Evolutionary conservation across 352 stramenopile genomes (phyloP).

Genomic region (Globisporangium spiculum): DNA sequence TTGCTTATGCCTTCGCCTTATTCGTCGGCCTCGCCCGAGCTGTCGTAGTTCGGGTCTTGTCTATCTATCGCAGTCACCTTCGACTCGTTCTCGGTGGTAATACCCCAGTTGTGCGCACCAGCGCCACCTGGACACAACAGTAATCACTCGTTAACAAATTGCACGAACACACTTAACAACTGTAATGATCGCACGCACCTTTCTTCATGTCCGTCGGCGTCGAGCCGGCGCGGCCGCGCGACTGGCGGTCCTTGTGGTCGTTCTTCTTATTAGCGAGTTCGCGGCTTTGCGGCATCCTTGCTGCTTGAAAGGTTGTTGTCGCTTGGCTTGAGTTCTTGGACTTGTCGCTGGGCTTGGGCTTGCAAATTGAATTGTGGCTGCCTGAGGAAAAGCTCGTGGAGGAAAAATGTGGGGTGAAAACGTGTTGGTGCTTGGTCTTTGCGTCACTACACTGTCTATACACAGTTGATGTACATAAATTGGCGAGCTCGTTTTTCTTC

Average conservation of each 20-base stretch:
- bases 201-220: conserved; percentile 13
- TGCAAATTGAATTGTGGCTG: conserved; percentile 12
- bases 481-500: background rate
- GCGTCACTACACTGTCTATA: background rate
- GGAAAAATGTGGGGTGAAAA: background rate
- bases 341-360: conserved; percentile 1
- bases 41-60: conserved; percentile 81
- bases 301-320: conserved; percentile 16
- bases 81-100: conserved; percentile 36
- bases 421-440: background rate
- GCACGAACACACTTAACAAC: background rate
- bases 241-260: conserved; percentile 81
- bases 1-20: background rate
- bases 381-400: background rate
- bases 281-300: conserved; percentile 73
- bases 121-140: conserved; percentile 47
- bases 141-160: background rate
- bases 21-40: conserved; percentile 42
- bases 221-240: conserved; percentile 38
- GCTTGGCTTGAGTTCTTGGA: background rate
- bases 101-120: conserved; percentile 80
- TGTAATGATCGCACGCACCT: conserved; percentile 5
- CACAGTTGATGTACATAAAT: background rate
- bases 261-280: conserved; percentile 86
- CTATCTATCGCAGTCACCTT: conserved; percentile 50